Conservation (phyloP, 352 stramenopile species). For the Globisporangium spiculum region DNA sequence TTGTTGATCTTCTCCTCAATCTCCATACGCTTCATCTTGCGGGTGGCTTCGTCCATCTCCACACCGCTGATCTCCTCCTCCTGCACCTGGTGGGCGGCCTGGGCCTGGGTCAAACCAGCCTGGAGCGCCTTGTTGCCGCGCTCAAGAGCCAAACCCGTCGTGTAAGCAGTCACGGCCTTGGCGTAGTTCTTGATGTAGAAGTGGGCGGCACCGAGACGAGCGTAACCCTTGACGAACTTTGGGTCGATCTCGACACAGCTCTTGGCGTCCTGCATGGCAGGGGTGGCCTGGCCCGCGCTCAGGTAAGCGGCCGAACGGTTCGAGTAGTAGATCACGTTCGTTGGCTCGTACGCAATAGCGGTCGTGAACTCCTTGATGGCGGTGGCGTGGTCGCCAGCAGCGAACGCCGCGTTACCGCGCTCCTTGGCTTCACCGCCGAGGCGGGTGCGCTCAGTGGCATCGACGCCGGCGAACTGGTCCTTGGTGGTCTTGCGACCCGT, state of each 20-base stretch:
- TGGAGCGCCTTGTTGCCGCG: conserved; percentile 86
- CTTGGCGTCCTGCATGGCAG: conserved; percentile 84
- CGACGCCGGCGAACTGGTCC: conserved; percentile 68
- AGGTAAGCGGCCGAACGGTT: conserved; percentile 88
- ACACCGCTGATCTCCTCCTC: conserved; percentile 82
- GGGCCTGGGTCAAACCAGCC: conserved; percentile 76
- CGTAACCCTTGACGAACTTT: conserved; percentile 88
- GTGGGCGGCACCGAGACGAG: conserved; percentile 77
- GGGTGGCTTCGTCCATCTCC: conserved; percentile 87
- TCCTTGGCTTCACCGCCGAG: conserved; percentile 84
- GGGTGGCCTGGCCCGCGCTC: conserved; percentile 71
- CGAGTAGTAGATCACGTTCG: conserved; percentile 87
- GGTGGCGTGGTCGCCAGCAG: conserved; percentile 67
- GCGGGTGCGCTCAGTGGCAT: conserved; percentile 63
- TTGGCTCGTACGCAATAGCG: conserved; percentile 83
- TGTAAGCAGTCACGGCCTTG: conserved; percentile 83
- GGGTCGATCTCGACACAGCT: conserved; percentile 79
- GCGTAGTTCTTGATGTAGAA: conserved; percentile 90
- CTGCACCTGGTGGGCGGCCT: conserved; percentile 80
- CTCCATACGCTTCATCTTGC: conserved; percentile 90
- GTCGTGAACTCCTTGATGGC: conserved; percentile 88
- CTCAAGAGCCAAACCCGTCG: conserved; percentile 71
- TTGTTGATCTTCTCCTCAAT: conserved; percentile 91
- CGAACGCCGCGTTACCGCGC: conserved; percentile 80
- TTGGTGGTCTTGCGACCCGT: conserved; percentile 77